Conservation (phyloP, 257 asterid species). For the Primulina huaijiensis region DNA sequence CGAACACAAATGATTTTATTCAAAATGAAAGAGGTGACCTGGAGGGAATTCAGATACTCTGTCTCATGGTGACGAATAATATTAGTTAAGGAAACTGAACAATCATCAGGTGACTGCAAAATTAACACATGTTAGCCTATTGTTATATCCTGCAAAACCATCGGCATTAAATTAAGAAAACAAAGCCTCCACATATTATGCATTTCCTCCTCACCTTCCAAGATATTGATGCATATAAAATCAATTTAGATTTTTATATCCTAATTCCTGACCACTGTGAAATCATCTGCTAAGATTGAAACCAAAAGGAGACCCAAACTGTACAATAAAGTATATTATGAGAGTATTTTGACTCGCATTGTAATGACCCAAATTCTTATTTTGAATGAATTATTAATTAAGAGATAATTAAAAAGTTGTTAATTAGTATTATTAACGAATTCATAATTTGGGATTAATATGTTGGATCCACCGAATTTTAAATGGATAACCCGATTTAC, state of each 20-base stretch:
- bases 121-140: slow-evolving; percentile 24
- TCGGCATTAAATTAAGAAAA: slow-evolving; percentile 22
- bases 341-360: neutral
- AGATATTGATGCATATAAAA: neutral
- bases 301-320: slow-evolving; percentile 13
- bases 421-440: too few relatives aligned
- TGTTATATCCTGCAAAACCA: slow-evolving; percentile 25
- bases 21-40: slow-evolving; percentile 42
- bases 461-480: too few relatives aligned
- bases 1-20: slow-evolving; percentile 11
- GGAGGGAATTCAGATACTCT: slow-evolving; percentile 75
- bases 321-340: slow-evolving; percentile 5
- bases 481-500: too few relatives aligned
- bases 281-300: slow-evolving; percentile 10
- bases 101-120: slow-evolving; percentile 84
- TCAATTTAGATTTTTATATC: neutral
- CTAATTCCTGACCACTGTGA: neutral
- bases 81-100: slow-evolving; percentile 60
- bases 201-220: slow-evolving; percentile 9
- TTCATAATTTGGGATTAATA: too few relatives aligned
- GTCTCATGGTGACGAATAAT: slow-evolving; percentile 89
- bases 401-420: too few relatives aligned
- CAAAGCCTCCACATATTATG: neutral
- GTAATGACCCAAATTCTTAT: too few relatives aligned
- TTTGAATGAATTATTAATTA: too few relatives aligned